These are phyloP conservation scores for Xylaria multiplex DNA, from an alignment of 2,329 filamentous ascomycete species.

Conservation along the genomic window DNA sequence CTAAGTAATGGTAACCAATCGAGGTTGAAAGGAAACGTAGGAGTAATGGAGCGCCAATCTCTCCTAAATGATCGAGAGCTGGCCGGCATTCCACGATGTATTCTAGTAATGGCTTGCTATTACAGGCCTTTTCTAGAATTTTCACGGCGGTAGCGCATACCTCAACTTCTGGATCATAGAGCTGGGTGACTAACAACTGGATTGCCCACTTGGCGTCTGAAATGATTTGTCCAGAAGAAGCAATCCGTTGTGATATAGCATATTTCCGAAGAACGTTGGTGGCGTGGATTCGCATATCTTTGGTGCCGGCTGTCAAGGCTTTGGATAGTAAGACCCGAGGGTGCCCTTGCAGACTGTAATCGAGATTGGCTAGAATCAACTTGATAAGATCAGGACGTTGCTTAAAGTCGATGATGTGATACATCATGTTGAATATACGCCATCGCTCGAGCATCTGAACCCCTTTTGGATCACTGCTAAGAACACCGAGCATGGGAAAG, in stretches of 20 bases:
- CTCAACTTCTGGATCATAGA: conserved; percentile 97
- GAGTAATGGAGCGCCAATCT: conserved; percentile 93
- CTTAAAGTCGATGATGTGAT: conserved; percentile 93
- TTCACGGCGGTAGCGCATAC: conserved; percentile 97
- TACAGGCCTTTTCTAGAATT: conserved; percentile 96
- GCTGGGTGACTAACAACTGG: conserved; percentile 92
- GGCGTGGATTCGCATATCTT: conserved; percentile 89
- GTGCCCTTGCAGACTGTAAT: conserved; percentile 89
- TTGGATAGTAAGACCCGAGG: conserved; percentile 93
- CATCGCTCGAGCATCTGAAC: conserved; percentile 91
- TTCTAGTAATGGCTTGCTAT: conserved; percentile 88
- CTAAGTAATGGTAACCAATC: conserved; percentile 96
- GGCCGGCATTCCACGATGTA: conserved; percentile 97
- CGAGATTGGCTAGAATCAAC: conserved; percentile 87
- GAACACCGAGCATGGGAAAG: conserved; percentile 87
- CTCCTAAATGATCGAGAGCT: conserved; percentile 91
- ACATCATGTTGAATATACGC: conserved; percentile 99
- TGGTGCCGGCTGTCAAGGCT: conserved; percentile 88
- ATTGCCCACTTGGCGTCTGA: conserved; percentile 94
- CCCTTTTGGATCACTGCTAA: conserved; percentile 85
- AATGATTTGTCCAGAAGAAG: conserved; percentile 54
- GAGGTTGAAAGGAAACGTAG: conserved; percentile 94
- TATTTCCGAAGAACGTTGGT: conserved; percentile 90
- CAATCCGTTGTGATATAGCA: conserved; percentile 66
- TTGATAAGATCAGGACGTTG: conserved; percentile 92